These are phyloP conservation scores for Boletus mariae DNA, from an alignment of 1,284 basidiomycete species.

Conservation along the genomic window DNA sequence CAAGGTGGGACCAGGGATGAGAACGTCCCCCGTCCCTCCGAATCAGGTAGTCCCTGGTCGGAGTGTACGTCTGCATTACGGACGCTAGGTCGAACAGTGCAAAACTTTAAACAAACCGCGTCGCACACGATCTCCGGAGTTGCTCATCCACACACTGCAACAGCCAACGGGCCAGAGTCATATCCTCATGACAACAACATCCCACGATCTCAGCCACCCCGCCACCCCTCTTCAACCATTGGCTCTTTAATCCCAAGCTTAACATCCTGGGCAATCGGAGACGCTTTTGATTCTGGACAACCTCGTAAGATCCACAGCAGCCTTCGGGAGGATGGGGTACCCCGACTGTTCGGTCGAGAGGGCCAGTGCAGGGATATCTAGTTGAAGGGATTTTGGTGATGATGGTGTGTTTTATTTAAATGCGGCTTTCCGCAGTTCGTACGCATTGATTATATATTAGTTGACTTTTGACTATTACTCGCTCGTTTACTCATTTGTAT, in stretches of 20 bases:
- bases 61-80: slow-evolving; percentile 31
- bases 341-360: slow-evolving; percentile 28
- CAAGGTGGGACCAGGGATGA: slow-evolving; percentile 38
- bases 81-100: slow-evolving; percentile 33
- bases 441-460: slow-evolving; percentile 1
- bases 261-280: slow-evolving; percentile 35
- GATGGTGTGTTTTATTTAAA: neutral
- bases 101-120: slow-evolving; percentile 33
- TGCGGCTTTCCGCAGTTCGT: neutral
- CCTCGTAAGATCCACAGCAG: slow-evolving; percentile 1
- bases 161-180: neutral
- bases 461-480: slow-evolving; percentile 3
- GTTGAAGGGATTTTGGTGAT: neutral
- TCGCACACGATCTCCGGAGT: slow-evolving; percentile 33
- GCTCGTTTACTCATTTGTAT: slow-evolving; percentile 13
- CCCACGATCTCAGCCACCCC: slow-evolving; percentile 10
- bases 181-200: slow-evolving; percentile 1
- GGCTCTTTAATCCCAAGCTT: slow-evolving; percentile 31
- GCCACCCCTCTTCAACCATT: slow-evolving; percentile 29
- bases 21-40: neutral
- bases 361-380: slow-evolving; percentile 34
- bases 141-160: slow-evolving; percentile 2
- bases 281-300: slow-evolving; percentile 13
- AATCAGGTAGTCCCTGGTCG: slow-evolving; percentile 8
- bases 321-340: slow-evolving; percentile 20